phyloP scores from a whole-genome alignment of 176 grass and related monocot species.

The Pontederia crassipes region DNA sequence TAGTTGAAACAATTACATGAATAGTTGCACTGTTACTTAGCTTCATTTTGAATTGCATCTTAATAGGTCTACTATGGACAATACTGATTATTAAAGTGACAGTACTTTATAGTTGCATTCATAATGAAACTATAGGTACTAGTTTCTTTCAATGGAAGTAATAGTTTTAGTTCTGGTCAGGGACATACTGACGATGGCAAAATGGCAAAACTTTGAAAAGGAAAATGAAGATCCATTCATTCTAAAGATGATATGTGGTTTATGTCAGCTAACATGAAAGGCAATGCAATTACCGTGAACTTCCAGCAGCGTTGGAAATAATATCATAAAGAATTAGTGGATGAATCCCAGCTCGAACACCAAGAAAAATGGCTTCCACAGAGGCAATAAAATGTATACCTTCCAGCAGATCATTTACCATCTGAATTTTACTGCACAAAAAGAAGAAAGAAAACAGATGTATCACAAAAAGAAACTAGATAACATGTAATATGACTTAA shows the following conservation, averaged over 20 bases:
- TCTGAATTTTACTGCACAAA: conserved; percentile 65
- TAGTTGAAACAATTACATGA: neutral
- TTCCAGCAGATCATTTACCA: conserved; percentile 81
- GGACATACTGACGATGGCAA: no score
- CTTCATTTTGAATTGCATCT: neutral
- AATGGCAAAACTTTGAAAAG: neutral
- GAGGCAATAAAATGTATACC: conserved; percentile 83
- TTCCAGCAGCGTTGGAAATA: conserved; percentile 93
- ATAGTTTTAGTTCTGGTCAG: neutral
- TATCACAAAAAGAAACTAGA: neutral
- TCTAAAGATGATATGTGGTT: neutral
- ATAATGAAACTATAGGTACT: neutral
- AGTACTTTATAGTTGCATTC: neutral
- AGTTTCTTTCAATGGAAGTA: neutral
- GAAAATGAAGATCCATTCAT: neutral
- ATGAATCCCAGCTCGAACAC: conserved; percentile 86
- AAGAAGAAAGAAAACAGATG: conserved; percentile 1
- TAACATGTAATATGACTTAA: conserved; percentile 6
- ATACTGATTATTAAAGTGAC: neutral
- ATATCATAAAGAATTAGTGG: conserved; percentile 95
- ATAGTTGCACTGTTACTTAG: neutral
- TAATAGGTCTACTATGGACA: neutral
- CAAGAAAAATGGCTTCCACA: conserved; percentile 93
- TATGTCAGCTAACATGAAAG: neutral
- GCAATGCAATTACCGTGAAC: conserved; percentile 61